A percentile compares a stretch with the other conserved stretches of the same genome.
These are phyloP conservation scores for Exserohilum rostratum DNA, from an alignment of 2,329 filamentous ascomycete genomes.

Conservation along the genomic window DNA sequence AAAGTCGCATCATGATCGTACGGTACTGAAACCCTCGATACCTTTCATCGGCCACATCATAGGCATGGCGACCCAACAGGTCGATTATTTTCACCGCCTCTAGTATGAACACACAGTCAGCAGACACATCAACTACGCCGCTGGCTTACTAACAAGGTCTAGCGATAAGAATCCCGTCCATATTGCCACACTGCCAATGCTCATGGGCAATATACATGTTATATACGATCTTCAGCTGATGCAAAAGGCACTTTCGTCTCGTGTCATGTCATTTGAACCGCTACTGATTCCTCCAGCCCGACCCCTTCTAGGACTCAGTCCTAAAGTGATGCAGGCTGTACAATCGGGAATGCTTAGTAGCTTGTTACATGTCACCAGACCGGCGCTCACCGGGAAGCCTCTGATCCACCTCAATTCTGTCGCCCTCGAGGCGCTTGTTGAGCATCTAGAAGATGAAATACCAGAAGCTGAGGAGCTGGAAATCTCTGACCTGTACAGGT, in stretches of 20 bases:
- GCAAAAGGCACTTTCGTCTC: neutral
- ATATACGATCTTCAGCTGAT: neutral
- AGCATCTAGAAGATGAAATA: neutral
- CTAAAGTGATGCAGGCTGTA: neutral
- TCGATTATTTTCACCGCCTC: neutral
- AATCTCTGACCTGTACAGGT: neutral
- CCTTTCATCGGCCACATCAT: neutral
- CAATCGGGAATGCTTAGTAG: neutral
- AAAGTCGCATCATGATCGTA: neutral
- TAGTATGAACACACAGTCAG: neutral
- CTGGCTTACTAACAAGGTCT: neutral
- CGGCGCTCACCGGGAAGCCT: neutral
- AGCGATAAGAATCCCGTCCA: neutral
- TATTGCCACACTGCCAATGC: neutral
- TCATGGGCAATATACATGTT: neutral
- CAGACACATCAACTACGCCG: neutral
- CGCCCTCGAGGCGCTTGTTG: neutral
- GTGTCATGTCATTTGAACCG: constrained; percentile 1
- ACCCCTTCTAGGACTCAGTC: neutral
- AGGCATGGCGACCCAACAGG: neutral
- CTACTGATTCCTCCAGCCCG: neutral
- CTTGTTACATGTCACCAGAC: neutral
- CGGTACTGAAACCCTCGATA: neutral
- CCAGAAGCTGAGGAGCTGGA: neutral
- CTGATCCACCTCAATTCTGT: neutral